Base-by-base conservation (phyloP, 768 basidiomycete species). In the Boletus rubropictus region DNA sequence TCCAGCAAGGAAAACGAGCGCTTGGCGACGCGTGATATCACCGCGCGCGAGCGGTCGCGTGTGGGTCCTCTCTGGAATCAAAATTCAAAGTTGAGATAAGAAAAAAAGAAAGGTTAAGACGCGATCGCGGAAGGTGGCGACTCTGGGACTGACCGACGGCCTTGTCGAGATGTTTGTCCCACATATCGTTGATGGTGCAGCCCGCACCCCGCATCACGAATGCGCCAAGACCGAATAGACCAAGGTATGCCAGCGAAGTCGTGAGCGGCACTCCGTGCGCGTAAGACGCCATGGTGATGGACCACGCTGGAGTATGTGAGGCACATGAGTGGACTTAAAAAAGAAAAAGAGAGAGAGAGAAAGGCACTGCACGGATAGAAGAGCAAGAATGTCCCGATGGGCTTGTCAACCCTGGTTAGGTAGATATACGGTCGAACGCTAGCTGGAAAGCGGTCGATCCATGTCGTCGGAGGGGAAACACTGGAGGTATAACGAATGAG, bases 181-280 rank as follows among this genome's bases (percentile, higher is more conserved):
- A 98, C 82, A 99, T 83, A 62, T 99, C 96, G 64, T 99, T 99
- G 57, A 99, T 95, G 3, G 91, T 97, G 67, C 96, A 99, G 3
- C 96, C 96, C 18, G 96, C 96, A 5, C 95, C 91, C 17, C 96
- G 83, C 96, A 99, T 99, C 42, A 98, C 77, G 36, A 96, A 56
- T 1, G 96, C 93, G 1, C 96, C 96, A 9, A 84, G 63, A 3
- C 90, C 94, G 60, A 98, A 98, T 2, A 98, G 71, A 28, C 79
- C 69, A 39, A 90, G 72, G 60, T 92, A 95, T 15, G 78, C 82
- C 44, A 91, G 61, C 14, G 90, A 87, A 0, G 74, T 77, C 2
- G 79, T 76, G 38, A 77, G 71, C 0, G 92, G 87, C 5, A 78
- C 71, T 18, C 83, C 72, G 7, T 81, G 68, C 10, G 89, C 84